Base-by-base conservation (phyloP, 345 rosid species). In the Capsella bursapastoris region DNA sequence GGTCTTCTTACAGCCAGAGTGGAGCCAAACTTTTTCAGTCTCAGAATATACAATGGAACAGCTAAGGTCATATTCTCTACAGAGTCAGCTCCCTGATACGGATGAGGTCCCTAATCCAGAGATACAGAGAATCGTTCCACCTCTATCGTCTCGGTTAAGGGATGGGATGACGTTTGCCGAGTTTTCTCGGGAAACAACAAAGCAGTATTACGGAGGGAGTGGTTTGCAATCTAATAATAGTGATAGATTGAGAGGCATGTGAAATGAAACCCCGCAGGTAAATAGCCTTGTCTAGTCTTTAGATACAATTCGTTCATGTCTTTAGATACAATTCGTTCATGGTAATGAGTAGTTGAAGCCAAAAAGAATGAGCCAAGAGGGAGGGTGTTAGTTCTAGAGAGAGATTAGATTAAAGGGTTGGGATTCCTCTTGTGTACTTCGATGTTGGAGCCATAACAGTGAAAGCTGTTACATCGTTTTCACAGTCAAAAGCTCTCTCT, bases 111-210 rank as follows among this genome's bases (percentile, higher is more conserved):
- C 68, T 41, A 55, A 73, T 31, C 68, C 47, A 10, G 83, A 78
- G 66, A 78, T 94, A 76, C 75, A 67, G 35, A 82, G 73, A 59
- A 62, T 81, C 47, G 86, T 91, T 57, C 97, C 97, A 49, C 90
- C 90, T 34, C 90, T 90, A 66, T 75, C 80, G 11, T 88, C 78
- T 27, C 88, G 97, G 61, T 56, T 90, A 70, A 91, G 86, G 75
- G 96, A 87, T 77, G 97, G 96, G 60, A 90, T 91, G 97, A 85
- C 93, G 38, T 91, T 94, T 84, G 89, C 95, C 3, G 92, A 91
- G 78, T 91, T 91, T 82, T 77, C 98, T n/a, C 84, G 81, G 2
- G 87, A 84, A 73, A 94, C 97, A 11, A 90, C 96, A 22, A 87
- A 84, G 83, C 97, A 85, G 72, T 94, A 94, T 69, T 94, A 86